phyloP scores from a whole-genome alignment of 148 eudicot species.

The Pouteria glomerata region DNA sequence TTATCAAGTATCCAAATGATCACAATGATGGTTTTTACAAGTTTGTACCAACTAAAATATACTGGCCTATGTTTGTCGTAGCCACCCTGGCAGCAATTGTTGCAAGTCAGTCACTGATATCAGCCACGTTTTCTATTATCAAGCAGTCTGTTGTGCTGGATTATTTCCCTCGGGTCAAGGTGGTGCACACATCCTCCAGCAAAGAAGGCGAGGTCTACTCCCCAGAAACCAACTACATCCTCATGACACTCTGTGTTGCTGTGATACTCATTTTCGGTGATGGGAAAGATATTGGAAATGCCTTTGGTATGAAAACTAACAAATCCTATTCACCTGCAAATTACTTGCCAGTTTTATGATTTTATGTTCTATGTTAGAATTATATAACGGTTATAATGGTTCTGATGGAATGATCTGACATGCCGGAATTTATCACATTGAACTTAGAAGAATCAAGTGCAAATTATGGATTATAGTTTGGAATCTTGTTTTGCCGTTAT shows the following conservation, averaged over 20 bases:
- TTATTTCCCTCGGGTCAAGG: slow-evolving; percentile 69
- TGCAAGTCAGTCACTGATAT: slow-evolving; percentile 60
- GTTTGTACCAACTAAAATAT: slow-evolving; percentile 51
- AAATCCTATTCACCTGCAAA: not conserved
- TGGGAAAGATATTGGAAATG: slow-evolving; percentile 68
- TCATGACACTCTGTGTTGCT: slow-evolving; percentile 62
- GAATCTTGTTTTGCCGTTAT: too few species aligned
- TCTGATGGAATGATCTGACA: too few species aligned
- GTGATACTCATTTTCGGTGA: slow-evolving; percentile 63
- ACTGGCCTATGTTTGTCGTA: slow-evolving; percentile 72
- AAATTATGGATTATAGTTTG: too few species aligned
- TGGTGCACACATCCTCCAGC: slow-evolving; percentile 65
- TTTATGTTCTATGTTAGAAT: not conserved
- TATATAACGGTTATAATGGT: too few species aligned
- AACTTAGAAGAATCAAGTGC: too few species aligned
- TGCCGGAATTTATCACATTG: too few species aligned
- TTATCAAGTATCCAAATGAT: slow-evolving; percentile 53
- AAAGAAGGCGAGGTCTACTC: slow-evolving; percentile 76
- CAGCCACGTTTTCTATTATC: slow-evolving; percentile 56
- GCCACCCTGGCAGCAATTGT: slow-evolving; percentile 59
- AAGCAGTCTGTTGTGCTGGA: slow-evolving; percentile 52
- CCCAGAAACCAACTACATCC: slow-evolving; percentile 67
- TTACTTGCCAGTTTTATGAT: not conserved
- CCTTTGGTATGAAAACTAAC: slow-evolving; percentile 53
- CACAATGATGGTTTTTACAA: slow-evolving; percentile 55